phyloP scores from a whole-genome alignment of 352 stramenopile species.

The Pythium apleroticum region DNA sequence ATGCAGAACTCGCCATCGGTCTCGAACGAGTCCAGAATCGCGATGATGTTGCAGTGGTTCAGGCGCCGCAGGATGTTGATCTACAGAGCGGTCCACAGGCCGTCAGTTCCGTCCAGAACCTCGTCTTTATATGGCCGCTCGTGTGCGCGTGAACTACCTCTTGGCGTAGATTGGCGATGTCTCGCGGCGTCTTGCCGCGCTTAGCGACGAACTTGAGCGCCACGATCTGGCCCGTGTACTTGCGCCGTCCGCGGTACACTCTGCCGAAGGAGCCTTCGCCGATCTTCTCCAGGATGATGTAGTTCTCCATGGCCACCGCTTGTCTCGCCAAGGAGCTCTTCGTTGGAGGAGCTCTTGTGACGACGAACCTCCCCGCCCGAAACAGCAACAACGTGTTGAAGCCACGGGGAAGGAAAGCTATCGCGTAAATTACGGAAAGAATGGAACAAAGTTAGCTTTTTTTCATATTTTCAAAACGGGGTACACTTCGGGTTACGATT shows the following conservation, averaged over 20 bases:
- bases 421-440: constrained; percentile 4
- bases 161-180: constrained; percentile 90
- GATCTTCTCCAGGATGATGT: constrained; percentile 93
- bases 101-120: constrained; percentile 13
- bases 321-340: background rate
- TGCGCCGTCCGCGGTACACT: constrained; percentile 80
- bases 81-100: constrained; percentile 25
- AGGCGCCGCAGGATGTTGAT: constrained; percentile 91
- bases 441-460: constrained; percentile 6
- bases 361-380: no score
- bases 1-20: constrained; percentile 93
- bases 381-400: background rate
- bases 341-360: background rate
- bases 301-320: constrained; percentile 76
- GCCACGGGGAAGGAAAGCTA: background rate
- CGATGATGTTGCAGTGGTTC: constrained; percentile 95
- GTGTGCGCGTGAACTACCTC: constrained; percentile 50
- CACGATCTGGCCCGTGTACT: constrained; percentile 88
- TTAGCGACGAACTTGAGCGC: constrained; percentile 95
- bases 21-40: constrained; percentile 95
- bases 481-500: no score
- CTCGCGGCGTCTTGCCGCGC: constrained; percentile 88
- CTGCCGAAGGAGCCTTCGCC: constrained; percentile 90
- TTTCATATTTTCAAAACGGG: no score
- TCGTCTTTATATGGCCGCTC: no score